A percentile compares a stretch with the other conserved stretches of the same genome.
These are phyloP conservation scores for Camellia lanceoleosa DNA, from an alignment of 148 eudicot genomes.

Conservation along the genomic window DNA sequence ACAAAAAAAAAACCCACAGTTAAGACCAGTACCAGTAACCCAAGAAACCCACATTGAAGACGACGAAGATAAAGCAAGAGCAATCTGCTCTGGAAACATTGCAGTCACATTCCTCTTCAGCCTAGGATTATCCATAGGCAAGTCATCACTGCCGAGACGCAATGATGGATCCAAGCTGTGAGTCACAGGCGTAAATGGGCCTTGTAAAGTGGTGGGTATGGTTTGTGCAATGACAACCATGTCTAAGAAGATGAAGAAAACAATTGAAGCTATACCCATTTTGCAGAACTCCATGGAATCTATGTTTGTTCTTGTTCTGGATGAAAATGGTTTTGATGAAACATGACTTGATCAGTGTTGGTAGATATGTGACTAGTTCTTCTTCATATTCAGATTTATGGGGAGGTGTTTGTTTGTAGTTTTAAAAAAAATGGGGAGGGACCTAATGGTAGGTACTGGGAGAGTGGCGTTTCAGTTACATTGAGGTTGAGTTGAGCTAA, in stretches of 20 bases:
- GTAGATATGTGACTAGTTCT: background rate
- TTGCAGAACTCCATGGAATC: slow-evolving; percentile 18
- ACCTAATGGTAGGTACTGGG: no score
- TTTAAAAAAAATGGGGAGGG: no score
- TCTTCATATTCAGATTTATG: no score
- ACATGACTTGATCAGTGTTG: background rate
- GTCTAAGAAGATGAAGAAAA: background rate
- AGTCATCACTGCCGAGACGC: slow-evolving; percentile 74
- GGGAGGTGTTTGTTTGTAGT: no score
- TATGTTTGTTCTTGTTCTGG: background rate
- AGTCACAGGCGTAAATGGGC: slow-evolving; percentile 77
- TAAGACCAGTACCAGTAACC: slow-evolving; percentile 62
- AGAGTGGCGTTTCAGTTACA: no score
- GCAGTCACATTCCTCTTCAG: slow-evolving; percentile 56
- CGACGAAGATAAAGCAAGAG: slow-evolving; percentile 71
- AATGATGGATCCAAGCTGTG: slow-evolving; percentile 60
- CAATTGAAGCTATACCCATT: slow-evolving; percentile 1
- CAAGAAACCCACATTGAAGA: slow-evolving; percentile 85
- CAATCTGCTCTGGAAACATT: slow-evolving; percentile 77
- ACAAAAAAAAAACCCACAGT: background rate
- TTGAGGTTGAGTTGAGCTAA: no score
- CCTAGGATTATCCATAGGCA: slow-evolving; percentile 64
- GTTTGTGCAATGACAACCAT: slow-evolving; percentile 12
- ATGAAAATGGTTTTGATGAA: background rate
- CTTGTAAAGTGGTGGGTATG: slow-evolving; percentile 84